These are phyloP conservation scores for Botrytis aclada DNA, from an alignment of 2,329 filamentous ascomycete species.

Conservation along the genomic window DNA sequence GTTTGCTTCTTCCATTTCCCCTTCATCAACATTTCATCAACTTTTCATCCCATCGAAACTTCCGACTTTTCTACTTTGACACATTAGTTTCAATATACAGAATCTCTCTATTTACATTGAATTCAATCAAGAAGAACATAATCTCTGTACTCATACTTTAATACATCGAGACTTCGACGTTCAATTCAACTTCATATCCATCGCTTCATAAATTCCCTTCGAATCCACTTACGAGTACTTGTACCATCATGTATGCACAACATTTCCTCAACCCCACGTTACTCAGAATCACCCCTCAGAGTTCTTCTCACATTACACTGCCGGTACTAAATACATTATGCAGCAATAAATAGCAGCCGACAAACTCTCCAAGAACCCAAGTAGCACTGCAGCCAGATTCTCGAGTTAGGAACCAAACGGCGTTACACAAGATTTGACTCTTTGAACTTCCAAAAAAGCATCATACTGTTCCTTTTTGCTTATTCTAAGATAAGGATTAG, in stretches of 20 bases:
- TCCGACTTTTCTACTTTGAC: neutral
- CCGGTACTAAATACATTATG: constrained; percentile 14
- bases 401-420: neutral
- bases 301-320: constrained; percentile 9
- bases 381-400: constrained; percentile 2
- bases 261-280: constrained; percentile 13
- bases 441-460: neutral
- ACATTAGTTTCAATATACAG: neutral
- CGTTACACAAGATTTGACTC: neutral
- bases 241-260: constrained; percentile 13
- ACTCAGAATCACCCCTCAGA: constrained; percentile 14
- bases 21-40: neutral
- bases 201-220: neutral
- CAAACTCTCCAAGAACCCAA: neutral
- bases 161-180: neutral
- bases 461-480: constrained; percentile 2
- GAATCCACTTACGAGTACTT: neutral
- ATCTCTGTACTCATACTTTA: neutral
- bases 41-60: neutral
- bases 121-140: neutral
- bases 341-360: constrained; percentile 8
- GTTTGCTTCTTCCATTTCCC: neutral
- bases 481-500: neutral
- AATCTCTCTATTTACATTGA: neutral
- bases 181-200: neutral